Evolutionary conservation across 2,329 filamentous ascomycete species (phyloP), one percentile per base, ranked within the genome.

Genomic region (Elsinoe perseae): DNA sequence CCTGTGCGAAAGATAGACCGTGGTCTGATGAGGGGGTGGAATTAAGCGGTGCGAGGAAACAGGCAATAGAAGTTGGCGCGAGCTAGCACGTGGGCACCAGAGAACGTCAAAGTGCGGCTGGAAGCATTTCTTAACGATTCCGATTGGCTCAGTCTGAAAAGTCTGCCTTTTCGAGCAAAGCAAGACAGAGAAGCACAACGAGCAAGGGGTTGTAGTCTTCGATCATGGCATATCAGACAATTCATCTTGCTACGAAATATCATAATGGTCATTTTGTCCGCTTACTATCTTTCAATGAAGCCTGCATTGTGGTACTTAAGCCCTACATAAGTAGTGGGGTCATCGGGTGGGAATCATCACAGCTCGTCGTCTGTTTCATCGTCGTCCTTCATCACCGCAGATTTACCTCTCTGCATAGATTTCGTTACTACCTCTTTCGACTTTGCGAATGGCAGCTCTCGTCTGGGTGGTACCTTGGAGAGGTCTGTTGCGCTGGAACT

Each of bases 361-460:
- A 68, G 50, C 56, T 69, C 67, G 52, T 69, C 67, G 56, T 69
- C 67, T 23, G 66, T 68, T 44, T 67, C 65, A 23, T 69, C 65
- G 21, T 65, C 63, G 7, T 64, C 60, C 6, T 59, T 57, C 23
- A 42, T 43, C 10, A 25, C 8, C 8, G 57, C 21, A n/a, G 57
- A 9, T 23, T 27, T n/a, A 27, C 21, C 14, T 20, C 56, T 50
- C 7, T 44, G 43, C 8, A 21, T n/a, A 2, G 36, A 2, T 14
- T 9, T 32, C 14, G 25, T 4, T 14, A 30, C 16, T 23, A n/a
- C 23, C 6, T 18, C 38, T 10, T 44, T 57, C 23, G 53, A 56
- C 30, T 62, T 70, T 53, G 66, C 66, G 61, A 80, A 80, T 1
- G 78, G 78, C 14, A 80, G 64, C 3, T 62, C 68, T 54, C 76